These are phyloP conservation scores for Paracoccidioides brasiliensis DNA, from an alignment of 2,329 filamentous ascomycete species.

Conservation along the genomic window DNA sequence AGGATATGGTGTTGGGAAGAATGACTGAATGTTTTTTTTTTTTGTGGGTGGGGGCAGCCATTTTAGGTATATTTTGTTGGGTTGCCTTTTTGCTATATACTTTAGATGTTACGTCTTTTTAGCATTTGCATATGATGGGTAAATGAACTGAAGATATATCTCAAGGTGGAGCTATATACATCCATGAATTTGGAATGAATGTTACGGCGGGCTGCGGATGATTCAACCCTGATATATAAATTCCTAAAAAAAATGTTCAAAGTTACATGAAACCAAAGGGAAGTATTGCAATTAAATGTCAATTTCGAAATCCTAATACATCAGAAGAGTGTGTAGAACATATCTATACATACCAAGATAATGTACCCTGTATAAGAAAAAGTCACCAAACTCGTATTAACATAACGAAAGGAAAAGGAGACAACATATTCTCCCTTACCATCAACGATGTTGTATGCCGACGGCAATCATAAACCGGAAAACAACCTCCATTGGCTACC, in stretches of 20 bases:
- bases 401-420: background rate
- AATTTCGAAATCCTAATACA: background rate
- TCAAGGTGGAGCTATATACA: background rate
- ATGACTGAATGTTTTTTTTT: conserved; percentile 22
- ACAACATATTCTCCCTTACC: background rate
- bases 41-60: background rate
- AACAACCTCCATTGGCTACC: conserved; percentile 19
- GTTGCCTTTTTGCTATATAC: background rate
- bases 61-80: background rate
- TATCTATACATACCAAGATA: background rate
- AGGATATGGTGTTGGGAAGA: conserved; percentile 29
- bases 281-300: background rate
- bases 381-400: background rate
- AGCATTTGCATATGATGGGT: background rate
- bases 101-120: background rate
- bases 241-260: background rate
- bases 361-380: background rate
- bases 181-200: background rate
- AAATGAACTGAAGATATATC: background rate
- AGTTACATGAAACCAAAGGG: background rate
- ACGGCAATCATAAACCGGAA: background rate
- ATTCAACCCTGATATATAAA: background rate
- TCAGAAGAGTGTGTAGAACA: background rate
- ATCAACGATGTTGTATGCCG: background rate
- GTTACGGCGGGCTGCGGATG: too few relatives aligned